phyloP scores from a whole-genome alignment of 352 stramenopile species.

The Elongisporangium undulatum region DNA sequence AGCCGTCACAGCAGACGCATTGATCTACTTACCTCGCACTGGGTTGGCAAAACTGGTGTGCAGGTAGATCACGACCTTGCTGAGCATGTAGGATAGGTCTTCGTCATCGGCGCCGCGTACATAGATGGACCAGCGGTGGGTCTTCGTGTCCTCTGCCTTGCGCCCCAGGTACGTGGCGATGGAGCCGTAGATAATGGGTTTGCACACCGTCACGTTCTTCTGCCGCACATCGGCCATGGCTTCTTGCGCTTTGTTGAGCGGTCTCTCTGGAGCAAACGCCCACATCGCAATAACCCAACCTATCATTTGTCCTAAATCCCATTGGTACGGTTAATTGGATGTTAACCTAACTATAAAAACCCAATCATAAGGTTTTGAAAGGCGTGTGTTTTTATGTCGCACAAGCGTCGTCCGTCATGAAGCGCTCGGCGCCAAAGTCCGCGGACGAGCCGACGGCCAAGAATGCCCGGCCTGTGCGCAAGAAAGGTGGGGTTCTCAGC shows the following conservation, averaged over 20 bases:
- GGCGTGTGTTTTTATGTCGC: not conserved
- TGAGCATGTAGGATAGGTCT: slow-evolving; percentile 93
- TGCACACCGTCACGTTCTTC: slow-evolving; percentile 82
- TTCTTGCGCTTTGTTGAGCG: not conserved
- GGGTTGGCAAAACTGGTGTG: slow-evolving; percentile 96
- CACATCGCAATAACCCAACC: not conserved
- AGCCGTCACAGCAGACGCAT: not conserved
- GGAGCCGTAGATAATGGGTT: slow-evolving; percentile 95
- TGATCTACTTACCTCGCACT: slow-evolving; percentile 52
- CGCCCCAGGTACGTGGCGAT: slow-evolving; percentile 91
- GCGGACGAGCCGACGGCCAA: not conserved
- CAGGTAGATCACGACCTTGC: slow-evolving; percentile 97
- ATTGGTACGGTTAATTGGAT: not conserved
- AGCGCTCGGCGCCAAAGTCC: not conserved
- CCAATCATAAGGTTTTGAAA: not conserved
- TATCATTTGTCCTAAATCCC: not conserved
- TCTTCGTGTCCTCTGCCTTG: slow-evolving; percentile 93
- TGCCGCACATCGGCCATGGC: slow-evolving; percentile 68
- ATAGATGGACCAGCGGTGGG: slow-evolving; percentile 94
- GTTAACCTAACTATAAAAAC: no score
- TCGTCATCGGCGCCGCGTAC: slow-evolving; percentile 91
- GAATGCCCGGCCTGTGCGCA: not conserved
- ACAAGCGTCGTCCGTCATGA: not conserved
- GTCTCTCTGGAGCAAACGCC: not conserved
- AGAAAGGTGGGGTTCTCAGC: not conserved